Evolutionary conservation across 495 filamentous ascomycete species (phyloP), one percentile per base, ranked within the genome.

Genomic region (Acidiella bohemica): DNA sequence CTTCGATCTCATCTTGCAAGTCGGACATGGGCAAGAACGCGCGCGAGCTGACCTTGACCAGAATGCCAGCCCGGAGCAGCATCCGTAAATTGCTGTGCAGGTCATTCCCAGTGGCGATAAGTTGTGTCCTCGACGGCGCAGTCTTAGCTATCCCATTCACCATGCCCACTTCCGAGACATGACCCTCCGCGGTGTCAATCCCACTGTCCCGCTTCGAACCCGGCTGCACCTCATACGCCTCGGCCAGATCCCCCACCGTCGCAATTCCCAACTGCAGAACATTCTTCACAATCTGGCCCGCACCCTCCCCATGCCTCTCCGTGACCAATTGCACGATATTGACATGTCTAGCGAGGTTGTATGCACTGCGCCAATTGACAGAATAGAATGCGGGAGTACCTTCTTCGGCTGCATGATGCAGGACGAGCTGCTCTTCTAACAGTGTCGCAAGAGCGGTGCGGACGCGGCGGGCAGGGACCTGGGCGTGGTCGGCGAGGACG

Each of bases 391-490:
- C 80, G 5, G 36, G 32, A 9, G 34, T 21, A 20, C 40, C 37
- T 24, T 67, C 53, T 25, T 67, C 70, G 39, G 74, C 68, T 38
- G 78, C 71, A 27, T 64, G 50, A 59, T 87, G 78, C 54, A 77
- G 80, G 9, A 93, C 70, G 13, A 99, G 71, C 46, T 87, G 82
- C 50, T 92, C 77, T 56, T 96, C 90, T 31, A 88, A 68, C 51
- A 99, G 80, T 19, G 87, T 78, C 24, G 71, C 74, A 27, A 96
- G 68, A 12, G 79, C 85, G 62, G 85, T 71, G 38, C 73, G 81
- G 24, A 93, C 59, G 48, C 86, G 78, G 24, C 71, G 69, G 7
- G 69, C 63, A 27, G 70, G 68, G 25, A 96, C 71, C 20, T 68
- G 67, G 10, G 81, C 80, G 49, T 82, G 67, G 27, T 72, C 73